Evolutionary conservation across 2,329 filamentous ascomycete species (phyloP).

Genomic region (Tolypocladium guangdongense): DNA sequence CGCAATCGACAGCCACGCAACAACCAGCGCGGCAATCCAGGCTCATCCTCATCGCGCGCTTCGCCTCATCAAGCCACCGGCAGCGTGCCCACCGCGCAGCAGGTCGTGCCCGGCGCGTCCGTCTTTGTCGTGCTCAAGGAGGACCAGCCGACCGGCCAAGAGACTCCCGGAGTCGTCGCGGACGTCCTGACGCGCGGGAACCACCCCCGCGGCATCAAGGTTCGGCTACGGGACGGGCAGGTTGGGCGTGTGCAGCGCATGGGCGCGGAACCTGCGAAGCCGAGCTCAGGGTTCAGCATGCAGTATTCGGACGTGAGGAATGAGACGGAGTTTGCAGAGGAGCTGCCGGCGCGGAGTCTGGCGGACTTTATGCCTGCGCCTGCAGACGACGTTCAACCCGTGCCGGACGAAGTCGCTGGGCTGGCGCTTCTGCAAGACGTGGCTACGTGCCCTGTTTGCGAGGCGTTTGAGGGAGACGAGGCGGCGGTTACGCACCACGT

Average conservation of each 20-base stretch:
- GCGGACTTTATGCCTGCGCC: slow-evolving; percentile 38
- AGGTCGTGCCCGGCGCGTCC: slow-evolving; percentile 48
- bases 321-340: slow-evolving; percentile 22
- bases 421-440: not conserved
- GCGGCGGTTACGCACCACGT: slow-evolving; percentile 58
- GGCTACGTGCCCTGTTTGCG: slow-evolving; percentile 53
- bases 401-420: not conserved
- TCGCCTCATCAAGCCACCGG: slow-evolving; percentile 22
- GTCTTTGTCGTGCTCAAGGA: slow-evolving; percentile 68
- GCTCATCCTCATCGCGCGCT: not conserved
- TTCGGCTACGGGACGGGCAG: slow-evolving; percentile 58
- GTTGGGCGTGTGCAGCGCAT: slow-evolving; percentile 65
- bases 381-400: slow-evolving; percentile 14
- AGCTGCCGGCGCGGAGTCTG: slow-evolving; percentile 27
- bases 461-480: slow-evolving; percentile 56
- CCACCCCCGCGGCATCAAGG: slow-evolving; percentile 71
- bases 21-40: slow-evolving; percentile 3
- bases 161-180: slow-evolving; percentile 55
- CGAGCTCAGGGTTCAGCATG: slow-evolving; percentile 12
- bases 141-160: slow-evolving; percentile 63
- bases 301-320: slow-evolving; percentile 23
- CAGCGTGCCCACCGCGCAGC: slow-evolving; percentile 32
- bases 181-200: slow-evolving; percentile 62
- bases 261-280: slow-evolving; percentile 13
- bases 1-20: slow-evolving; percentile 20